These are phyloP conservation scores for Pholiota molesta DNA, from an alignment of 768 basidiomycete genomes.

Conservation along the genomic window DNA sequence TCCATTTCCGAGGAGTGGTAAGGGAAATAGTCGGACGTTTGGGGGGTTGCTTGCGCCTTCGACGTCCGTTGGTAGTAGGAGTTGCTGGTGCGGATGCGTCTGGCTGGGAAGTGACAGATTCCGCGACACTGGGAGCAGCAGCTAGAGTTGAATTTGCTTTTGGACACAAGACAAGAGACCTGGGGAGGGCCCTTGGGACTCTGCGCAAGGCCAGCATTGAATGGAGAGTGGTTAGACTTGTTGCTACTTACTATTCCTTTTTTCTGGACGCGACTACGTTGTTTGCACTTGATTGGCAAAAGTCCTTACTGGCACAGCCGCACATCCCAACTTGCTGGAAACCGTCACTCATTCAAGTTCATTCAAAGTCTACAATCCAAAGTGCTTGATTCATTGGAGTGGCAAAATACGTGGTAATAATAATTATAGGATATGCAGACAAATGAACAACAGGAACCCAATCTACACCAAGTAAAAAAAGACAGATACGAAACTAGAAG, in stretches of 20 bases:
- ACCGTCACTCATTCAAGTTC: too few species aligned
- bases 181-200: slow-evolving; percentile 21
- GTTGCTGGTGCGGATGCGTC: not conserved
- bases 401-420: slow-evolving; percentile 14
- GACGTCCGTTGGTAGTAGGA: slow-evolving; percentile 24
- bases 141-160: slow-evolving; percentile 29
- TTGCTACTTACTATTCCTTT: slow-evolving; percentile 6
- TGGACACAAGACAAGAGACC: slow-evolving; percentile 17
- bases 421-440: slow-evolving; percentile 20
- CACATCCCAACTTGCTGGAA: not conserved
- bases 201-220: slow-evolving; percentile 33
- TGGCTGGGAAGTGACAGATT: slow-evolving; percentile 14
- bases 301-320: not conserved
- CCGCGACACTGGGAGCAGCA: slow-evolving; percentile 5
- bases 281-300: slow-evolving; percentile 15
- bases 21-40: slow-evolving; percentile 56
- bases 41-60: slow-evolving; percentile 31
- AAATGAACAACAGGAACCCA: slow-evolving; percentile 10
- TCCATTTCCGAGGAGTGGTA: slow-evolving; percentile 62
- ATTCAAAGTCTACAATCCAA: too few species aligned
- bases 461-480: slow-evolving; percentile 17
- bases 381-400: too few species aligned
- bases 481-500: slow-evolving; percentile 3
- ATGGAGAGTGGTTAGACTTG: not conserved
- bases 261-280: slow-evolving; percentile 23